phyloP scores from a whole-genome alignment of 2,329 filamentous ascomycete species.

The Rutstroemia sp. region DNA sequence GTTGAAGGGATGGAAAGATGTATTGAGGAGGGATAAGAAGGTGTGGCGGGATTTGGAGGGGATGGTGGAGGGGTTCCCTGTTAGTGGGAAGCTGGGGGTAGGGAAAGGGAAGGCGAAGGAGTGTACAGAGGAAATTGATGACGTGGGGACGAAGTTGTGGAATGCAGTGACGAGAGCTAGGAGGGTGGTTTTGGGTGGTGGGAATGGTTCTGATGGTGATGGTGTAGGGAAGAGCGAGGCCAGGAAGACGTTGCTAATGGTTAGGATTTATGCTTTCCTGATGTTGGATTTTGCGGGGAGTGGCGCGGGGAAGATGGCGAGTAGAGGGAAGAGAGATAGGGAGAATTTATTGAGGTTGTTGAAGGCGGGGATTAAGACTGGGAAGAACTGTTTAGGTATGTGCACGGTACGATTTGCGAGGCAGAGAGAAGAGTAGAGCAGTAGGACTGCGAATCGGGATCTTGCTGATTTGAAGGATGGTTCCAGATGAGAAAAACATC shows the following conservation, averaged over 20 bases:
- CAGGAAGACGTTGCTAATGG: slow-evolving; percentile 25
- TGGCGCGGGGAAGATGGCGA: slow-evolving; percentile 7
- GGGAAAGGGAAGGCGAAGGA: not conserved
- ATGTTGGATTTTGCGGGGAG: slow-evolving; percentile 53
- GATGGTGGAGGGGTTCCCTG: not conserved
- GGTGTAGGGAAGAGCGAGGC: not conserved
- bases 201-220: not conserved
- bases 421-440: too few relatives aligned
- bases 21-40: not conserved
- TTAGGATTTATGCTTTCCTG: slow-evolving; percentile 55
- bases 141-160: slow-evolving; percentile 53
- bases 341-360: slow-evolving; percentile 49
- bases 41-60: not conserved
- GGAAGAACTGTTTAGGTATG: slow-evolving; percentile 54
- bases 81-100: not conserved
- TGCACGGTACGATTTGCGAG: not conserved
- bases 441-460: too few relatives aligned
- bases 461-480: not conserved
- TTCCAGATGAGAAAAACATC: slow-evolving; percentile 35
- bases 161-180: slow-evolving; percentile 53
- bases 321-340: slow-evolving; percentile 21
- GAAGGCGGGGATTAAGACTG: slow-evolving; percentile 60
- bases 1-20: not conserved
- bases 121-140: slow-evolving; percentile 42
- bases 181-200: slow-evolving; percentile 17